Evolutionary conservation across 2,329 filamentous ascomycete genomes (phyloP).

Genomic region (Aureobasidium namibiae): DNA sequence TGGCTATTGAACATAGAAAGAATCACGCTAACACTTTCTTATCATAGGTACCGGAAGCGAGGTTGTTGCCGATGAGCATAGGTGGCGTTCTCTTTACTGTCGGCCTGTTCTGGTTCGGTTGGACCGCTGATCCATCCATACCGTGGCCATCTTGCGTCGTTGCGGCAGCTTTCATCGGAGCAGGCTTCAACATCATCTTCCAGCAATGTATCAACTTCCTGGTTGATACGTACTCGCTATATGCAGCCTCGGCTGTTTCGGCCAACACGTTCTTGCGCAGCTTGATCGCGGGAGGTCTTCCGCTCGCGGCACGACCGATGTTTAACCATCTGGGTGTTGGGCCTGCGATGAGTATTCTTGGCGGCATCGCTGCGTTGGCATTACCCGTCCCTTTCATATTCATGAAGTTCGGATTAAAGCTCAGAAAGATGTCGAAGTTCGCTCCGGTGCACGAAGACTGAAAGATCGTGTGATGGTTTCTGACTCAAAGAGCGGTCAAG

Average conservation of each 20-base stretch:
- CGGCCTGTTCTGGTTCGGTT: constrained; percentile 39
- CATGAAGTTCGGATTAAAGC: constrained; percentile 32
- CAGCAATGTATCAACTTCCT: constrained; percentile 42
- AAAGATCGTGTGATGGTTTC: neutral
- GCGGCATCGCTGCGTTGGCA: constrained; percentile 31
- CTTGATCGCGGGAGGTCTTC: constrained; percentile 33
- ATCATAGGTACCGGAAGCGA: constrained; percentile 23
- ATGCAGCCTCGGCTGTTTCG: constrained; percentile 42
- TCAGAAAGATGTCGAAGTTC: constrained; percentile 39
- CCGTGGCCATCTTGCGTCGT: constrained; percentile 36
- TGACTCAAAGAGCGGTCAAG: neutral
- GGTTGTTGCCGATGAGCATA: constrained; percentile 38
- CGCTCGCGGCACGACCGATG: constrained; percentile 32
- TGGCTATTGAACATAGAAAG: too few relatives aligned
- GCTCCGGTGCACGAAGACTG: constrained; percentile 18
- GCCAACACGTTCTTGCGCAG: constrained; percentile 43
- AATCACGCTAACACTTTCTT: neutral
- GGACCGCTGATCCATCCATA: constrained; percentile 31
- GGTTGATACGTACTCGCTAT: constrained; percentile 32
- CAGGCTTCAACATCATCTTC: constrained; percentile 41
- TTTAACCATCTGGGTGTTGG: constrained; percentile 34
- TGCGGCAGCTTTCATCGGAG: constrained; percentile 37
- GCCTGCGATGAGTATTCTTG: constrained; percentile 34
- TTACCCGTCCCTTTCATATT: constrained; percentile 40
- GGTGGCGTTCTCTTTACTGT: constrained; percentile 36